Base-by-base conservation (phyloP, 345 rosid species). In the Sapria himalayana region DNA sequence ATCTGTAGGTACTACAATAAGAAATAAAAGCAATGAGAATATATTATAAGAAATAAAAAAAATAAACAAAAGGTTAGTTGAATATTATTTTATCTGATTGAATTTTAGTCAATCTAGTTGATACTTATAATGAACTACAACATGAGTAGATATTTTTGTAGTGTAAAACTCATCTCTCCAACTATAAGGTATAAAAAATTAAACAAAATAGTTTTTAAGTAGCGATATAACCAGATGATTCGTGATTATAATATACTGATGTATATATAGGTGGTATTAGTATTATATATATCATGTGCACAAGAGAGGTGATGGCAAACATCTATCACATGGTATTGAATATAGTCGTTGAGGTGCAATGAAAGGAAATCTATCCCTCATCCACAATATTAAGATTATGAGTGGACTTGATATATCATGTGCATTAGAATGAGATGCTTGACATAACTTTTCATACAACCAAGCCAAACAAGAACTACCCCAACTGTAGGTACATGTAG, bases 361-460 rank as follows among this genome's bases (percentile, higher is more conserved):
- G 23, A 15, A 39, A 19, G 25, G 49, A 4, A 33, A 22, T 19
- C 25, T 33, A 6, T 21, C 39, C 29, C 36, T 14, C 22, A 39
- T 39, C 40, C 40, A 45, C 25, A 45, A 15, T 34, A 32, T 38
- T 9, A 22, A 12, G 5, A 45, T 5, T 17, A 33, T 32, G 7
- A 45, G 40, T n/a, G 49, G 48, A 20, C 48, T 37, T 4, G 33
- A 14, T 9, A 44, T 44, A 21, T 44, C 38, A 29, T 19, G 29
- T n/a, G 39, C 40, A 3, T 16, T 20, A 13, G 40, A n/a, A 14
- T 33, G 32, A 19, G 33, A 15, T 20, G 21, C 33, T 4, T 16
- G 33, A 16, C 51, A 46, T n/a, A 46, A 41, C 40, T 46, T 41
- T 9, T 33, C 16, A 15, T 46, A 46, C 27, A 46, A 37, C 27